Evolutionary conservation across 306 rosid species (phyloP).

Genomic region (Pachyrhizus erosus): DNA sequence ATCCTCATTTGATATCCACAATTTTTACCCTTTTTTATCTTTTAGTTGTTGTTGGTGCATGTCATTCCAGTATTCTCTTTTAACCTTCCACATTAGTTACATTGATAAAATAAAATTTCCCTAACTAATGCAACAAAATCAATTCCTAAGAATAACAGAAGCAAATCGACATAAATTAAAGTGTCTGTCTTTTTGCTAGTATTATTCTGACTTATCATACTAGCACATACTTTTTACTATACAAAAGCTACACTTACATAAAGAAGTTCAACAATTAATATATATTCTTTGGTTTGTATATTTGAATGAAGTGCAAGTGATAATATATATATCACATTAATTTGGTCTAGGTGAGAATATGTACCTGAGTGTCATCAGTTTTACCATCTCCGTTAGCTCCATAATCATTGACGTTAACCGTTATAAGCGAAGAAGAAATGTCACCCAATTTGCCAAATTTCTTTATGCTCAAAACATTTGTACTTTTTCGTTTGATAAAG

Average conservation of each 20-base stretch:
- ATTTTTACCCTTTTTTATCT: too few species aligned
- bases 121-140: too few species aligned
- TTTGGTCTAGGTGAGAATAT: neutral
- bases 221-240: neutral
- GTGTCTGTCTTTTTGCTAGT: too few species aligned
- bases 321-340: neutral
- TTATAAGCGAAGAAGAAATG: conserved; percentile 26
- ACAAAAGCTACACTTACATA: neutral
- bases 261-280: neutral
- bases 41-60: too few species aligned
- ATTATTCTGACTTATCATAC: neutral
- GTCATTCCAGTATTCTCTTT: too few species aligned
- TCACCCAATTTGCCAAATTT: conserved; percentile 34
- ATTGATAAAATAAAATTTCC: too few species aligned
- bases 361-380: conserved; percentile 67
- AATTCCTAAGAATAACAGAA: too few species aligned
- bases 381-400: conserved; percentile 74
- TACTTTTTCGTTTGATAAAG: conserved; percentile 42
- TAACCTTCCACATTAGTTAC: too few species aligned
- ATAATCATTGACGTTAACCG: conserved; percentile 53
- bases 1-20: too few species aligned
- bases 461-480: conserved; percentile 38
- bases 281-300: neutral
- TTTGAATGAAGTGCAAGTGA: neutral
- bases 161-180: too few species aligned